phyloP scores from a whole-genome alignment of 2,329 filamentous ascomycete species.

The Aureobasidium sp. region DNA sequence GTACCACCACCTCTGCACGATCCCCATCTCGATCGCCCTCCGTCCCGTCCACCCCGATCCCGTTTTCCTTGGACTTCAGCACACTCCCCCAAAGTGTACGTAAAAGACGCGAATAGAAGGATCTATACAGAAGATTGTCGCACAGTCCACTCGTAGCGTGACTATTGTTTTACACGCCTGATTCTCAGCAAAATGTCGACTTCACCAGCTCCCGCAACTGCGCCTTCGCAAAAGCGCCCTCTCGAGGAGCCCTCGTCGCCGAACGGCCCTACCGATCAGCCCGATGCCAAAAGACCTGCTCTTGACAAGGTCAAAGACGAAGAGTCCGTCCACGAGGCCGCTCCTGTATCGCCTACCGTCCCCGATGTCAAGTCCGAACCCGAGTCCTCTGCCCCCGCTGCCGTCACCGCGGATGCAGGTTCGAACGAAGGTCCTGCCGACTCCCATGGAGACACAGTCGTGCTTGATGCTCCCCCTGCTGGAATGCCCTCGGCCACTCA shows the following conservation, averaged over 20 bases:
- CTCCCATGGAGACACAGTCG: slow-evolving; percentile 58
- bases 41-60: slow-evolving; percentile 10
- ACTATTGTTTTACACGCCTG: slow-evolving; percentile 10
- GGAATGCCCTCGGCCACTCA: slow-evolving; percentile 35
- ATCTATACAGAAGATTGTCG: slow-evolving; percentile 2
- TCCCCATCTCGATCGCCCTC: slow-evolving; percentile 10
- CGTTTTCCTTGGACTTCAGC: slow-evolving; percentile 12
- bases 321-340: slow-evolving; percentile 25
- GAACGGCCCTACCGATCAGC: slow-evolving; percentile 81
- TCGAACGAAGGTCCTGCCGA: slow-evolving; percentile 42
- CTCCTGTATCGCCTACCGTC: slow-evolving; percentile 16
- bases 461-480: slow-evolving; percentile 53
- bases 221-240: slow-evolving; percentile 67
- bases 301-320: slow-evolving; percentile 73
- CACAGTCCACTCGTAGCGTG: slow-evolving; percentile 3
- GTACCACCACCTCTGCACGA: slow-evolving; percentile 10
- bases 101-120: slow-evolving; percentile 13
- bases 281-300: slow-evolving; percentile 92
- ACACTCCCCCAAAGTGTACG: slow-evolving; percentile 13
- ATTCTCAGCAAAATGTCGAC: slow-evolving; percentile 13
- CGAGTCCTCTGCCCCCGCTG: slow-evolving; percentile 33
- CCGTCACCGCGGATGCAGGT: slow-evolving; percentile 29
- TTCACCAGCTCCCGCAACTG: slow-evolving; percentile 13
- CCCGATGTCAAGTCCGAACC: slow-evolving; percentile 20
- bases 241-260: slow-evolving; percentile 96